Conservation (phyloP, 805 yeast species). For the Spathaspora hagerdaliae region DNA sequence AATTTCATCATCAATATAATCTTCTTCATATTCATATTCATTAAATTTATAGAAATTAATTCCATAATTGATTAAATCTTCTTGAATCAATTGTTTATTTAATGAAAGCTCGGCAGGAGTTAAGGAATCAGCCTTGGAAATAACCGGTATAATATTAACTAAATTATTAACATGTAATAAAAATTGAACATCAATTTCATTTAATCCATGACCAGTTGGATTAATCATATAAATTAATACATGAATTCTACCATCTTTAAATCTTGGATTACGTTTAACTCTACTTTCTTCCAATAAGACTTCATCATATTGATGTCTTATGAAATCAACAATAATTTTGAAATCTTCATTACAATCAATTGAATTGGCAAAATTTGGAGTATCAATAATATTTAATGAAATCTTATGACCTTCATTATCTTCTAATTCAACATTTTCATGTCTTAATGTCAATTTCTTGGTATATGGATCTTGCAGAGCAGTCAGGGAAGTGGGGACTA, state of each 20-base stretch:
- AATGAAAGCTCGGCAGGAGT: slow-evolving; percentile 46
- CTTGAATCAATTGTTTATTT: slow-evolving; percentile 70
- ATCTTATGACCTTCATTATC: slow-evolving; percentile 85
- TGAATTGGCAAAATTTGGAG: slow-evolving; percentile 80
- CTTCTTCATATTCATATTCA: slow-evolving; percentile 54
- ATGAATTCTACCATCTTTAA: slow-evolving; percentile 81
- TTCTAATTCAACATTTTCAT: slow-evolving; percentile 78
- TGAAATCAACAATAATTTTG: slow-evolving; percentile 67
- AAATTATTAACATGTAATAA: slow-evolving; percentile 38
- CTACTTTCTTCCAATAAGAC: slow-evolving; percentile 76
- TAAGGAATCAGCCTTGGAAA: slow-evolving; percentile 42
- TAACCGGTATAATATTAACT: slow-evolving; percentile 41
- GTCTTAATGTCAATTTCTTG: slow-evolving; percentile 57
- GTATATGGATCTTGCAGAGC: slow-evolving; percentile 50
- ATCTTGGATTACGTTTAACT: slow-evolving; percentile 80
- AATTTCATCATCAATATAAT: slow-evolving; percentile 56
- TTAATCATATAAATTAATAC: slow-evolving; percentile 45
- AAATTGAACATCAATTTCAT: slow-evolving; percentile 39
- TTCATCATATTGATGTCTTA: slow-evolving; percentile 81
- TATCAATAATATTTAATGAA: slow-evolving; percentile 69
- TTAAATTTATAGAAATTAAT: slow-evolving; percentile 72
- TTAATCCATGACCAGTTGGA: slow-evolving; percentile 44
- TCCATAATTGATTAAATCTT: slow-evolving; percentile 67
- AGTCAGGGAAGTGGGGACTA: slow-evolving; percentile 69
- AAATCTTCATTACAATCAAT: slow-evolving; percentile 66